A percentile compares a stretch with the other conserved stretches of the same genome.
Evolutionary conservation across 176 grass and related monocot genomes (phyloP).

Genomic region (Elaeis guineensis): DNA sequence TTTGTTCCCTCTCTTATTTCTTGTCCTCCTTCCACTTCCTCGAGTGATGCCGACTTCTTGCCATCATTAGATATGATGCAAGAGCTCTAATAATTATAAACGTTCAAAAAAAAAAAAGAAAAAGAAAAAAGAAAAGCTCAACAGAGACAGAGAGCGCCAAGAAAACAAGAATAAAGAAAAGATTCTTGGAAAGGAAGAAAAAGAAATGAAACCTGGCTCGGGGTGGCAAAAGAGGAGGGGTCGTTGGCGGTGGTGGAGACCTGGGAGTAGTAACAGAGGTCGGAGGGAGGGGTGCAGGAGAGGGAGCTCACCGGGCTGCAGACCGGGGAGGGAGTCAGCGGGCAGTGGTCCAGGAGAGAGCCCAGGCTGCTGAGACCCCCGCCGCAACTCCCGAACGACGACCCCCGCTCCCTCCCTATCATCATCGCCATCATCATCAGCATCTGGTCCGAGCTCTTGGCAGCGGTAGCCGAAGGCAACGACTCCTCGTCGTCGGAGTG

Average conservation of each 20-base stretch:
- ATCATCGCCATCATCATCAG: too few species aligned
- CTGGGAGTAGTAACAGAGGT: constrained; percentile 3
- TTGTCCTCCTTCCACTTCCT: too few species aligned
- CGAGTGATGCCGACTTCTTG: too few species aligned
- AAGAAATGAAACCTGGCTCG: constrained; percentile 11
- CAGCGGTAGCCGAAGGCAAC: too few species aligned
- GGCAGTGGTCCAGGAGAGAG: constrained; percentile 43
- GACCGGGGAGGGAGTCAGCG: constrained; percentile 58
- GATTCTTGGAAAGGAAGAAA: constrained; percentile 1
- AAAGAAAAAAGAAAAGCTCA: too few species aligned
- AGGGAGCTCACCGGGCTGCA: constrained; percentile 54
- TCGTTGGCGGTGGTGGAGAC: constrained; percentile 11
- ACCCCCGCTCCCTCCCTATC: constrained; percentile 2
- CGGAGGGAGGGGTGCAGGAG: constrained; percentile 13
- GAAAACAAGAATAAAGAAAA: not conserved
- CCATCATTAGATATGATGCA: too few species aligned
- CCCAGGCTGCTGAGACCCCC: constrained; percentile 34
- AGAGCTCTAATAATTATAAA: too few species aligned
- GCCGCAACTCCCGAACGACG: constrained; percentile 51
- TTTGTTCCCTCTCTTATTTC: too few species aligned
- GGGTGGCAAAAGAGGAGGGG: constrained; percentile 36
- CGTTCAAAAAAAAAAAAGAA: too few species aligned
- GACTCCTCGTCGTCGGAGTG: too few species aligned
- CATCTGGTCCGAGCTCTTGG: too few species aligned
- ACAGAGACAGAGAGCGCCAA: too few species aligned